Evolutionary conservation across 768 basidiomycete species (phyloP), one percentile per base, ranked within the genome.

Genomic region (Dacryopinax spathularia): DNA sequence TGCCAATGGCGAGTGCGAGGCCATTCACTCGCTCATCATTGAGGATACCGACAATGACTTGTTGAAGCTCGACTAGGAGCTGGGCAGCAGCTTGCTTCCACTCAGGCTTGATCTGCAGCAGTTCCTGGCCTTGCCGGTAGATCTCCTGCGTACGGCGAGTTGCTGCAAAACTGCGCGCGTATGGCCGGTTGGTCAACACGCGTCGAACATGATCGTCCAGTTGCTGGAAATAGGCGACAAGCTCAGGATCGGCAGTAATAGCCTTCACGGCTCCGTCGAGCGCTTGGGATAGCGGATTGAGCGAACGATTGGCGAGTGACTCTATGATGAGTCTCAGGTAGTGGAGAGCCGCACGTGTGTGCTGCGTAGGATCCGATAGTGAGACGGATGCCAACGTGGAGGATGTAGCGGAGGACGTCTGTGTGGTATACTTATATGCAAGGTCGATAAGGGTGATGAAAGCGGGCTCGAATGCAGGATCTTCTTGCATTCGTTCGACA

Each of bases 361-460:
- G 48, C 10, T 56, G 13, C 5, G 48, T 27, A 29, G 48, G 48
- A 31, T 56, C 48, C 2, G 48, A 56, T 3, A 56, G 25, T 2
- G 48, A 56, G 9, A 56, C 48, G 5, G 48, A 56, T 13, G 48
- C 10, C 5, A 56, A 29, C 10, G 48, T 56, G 48, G 48, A 56
- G 12, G 48, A 56, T 27, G 48, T 31, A 3, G 48, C 48, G 22
- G 48, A 56, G 25, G 48, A 56, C 6, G 48, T 56, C 18, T 56
- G 48, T 9, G 48, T 56, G 48, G 48, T 56, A 29, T 56, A 56
- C 29, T 56, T 56, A 29, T 56, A 56, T 29, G 48, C 48, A 22
- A 56, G 48, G 48, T 56, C 48, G 48, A 56, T 56, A 7, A 56
- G 48, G 25, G 48, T 56, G 29, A 56, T 56, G 48, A 56, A 56